A percentile compares a stretch with the other conserved stretches of the same genome.
These are phyloP conservation scores for Solanum bukasovii DNA, from an alignment of 257 asterid genomes.

Conservation along the genomic window DNA sequence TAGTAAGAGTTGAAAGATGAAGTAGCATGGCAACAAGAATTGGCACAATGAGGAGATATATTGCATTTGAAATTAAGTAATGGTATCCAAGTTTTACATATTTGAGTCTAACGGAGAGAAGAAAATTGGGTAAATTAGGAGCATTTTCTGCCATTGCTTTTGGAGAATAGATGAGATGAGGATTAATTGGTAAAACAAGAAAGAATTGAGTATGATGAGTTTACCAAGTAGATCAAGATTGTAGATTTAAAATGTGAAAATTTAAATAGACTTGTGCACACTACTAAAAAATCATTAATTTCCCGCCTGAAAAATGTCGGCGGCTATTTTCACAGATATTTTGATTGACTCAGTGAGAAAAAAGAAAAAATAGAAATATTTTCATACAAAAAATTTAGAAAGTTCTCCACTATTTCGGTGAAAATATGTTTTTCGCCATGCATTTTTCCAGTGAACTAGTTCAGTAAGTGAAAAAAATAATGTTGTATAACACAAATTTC, in stretches of 20 bases:
- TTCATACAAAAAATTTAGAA: too few species aligned
- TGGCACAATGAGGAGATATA: constrained; percentile 17
- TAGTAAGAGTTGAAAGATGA: constrained; percentile 12
- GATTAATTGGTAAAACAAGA: neutral
- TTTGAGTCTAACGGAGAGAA: constrained; percentile 19
- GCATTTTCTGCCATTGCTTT: neutral
- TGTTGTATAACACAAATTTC: too few species aligned
- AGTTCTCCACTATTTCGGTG: neutral
- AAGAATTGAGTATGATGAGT: neutral
- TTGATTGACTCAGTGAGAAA: neutral
- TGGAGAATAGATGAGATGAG: neutral
- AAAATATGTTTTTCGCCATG: too few species aligned
- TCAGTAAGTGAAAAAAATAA: too few species aligned
- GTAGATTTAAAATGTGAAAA: neutral
- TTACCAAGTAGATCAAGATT: neutral
- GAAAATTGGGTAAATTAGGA: neutral
- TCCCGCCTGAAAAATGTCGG: neutral
- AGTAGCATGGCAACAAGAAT: constrained; percentile 14
- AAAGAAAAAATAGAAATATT: too few species aligned
- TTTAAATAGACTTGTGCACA: neutral
- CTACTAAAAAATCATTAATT: neutral
- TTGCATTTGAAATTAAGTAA: constrained; percentile 24
- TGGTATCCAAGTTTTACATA: constrained; percentile 30
- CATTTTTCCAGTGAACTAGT: too few species aligned
- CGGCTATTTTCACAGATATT: neutral